These are phyloP conservation scores for Ophiostoma populinum DNA, from an alignment of 2,329 filamentous ascomycete species.

Conservation along the genomic window DNA sequence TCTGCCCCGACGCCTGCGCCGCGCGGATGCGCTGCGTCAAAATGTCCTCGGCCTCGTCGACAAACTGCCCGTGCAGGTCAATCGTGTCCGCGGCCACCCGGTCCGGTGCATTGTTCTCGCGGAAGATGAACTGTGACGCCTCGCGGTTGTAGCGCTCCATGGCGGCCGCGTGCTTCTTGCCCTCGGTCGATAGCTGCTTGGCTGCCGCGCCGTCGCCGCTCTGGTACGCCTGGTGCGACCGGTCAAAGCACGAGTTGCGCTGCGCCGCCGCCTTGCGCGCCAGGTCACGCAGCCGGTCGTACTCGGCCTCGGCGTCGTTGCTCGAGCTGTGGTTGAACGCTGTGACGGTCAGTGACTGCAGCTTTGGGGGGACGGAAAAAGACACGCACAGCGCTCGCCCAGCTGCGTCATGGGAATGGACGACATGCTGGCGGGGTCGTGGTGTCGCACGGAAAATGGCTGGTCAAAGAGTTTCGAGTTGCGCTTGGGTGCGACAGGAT, in stretches of 20 bases:
- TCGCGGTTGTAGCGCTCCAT: conserved; percentile 85
- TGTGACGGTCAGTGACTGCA: conserved; percentile 22
- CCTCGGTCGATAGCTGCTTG: conserved; percentile 68
- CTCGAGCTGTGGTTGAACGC: conserved; percentile 60
- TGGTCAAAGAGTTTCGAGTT: no score
- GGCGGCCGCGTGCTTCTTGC: conserved; percentile 64
- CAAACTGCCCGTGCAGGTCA: conserved; percentile 86
- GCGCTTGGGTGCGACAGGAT: no score
- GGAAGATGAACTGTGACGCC: conserved; percentile 86
- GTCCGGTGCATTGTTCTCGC: conserved; percentile 72
- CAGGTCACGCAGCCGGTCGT: conserved; percentile 73
- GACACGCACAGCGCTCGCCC: conserved; percentile 26
- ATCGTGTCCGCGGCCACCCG: conserved; percentile 68
- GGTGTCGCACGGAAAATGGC: no score
- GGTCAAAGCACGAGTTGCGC: conserved; percentile 60
- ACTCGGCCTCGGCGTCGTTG: conserved; percentile 61
- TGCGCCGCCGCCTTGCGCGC: conserved; percentile 68
- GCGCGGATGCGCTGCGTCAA: conserved; percentile 71
- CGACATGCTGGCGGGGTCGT: conserved; percentile 8
- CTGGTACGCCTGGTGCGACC: conserved; percentile 66
- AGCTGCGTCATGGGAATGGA: conserved; percentile 24
- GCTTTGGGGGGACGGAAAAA: background rate
- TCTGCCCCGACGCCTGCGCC: conserved; percentile 55
- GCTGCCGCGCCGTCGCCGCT: conserved; percentile 69
- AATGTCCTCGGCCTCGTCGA: conserved; percentile 87